These are phyloP conservation scores for Aspergillus neotritici DNA, from an alignment of 2,329 filamentous ascomycete genomes.

Conservation along the genomic window DNA sequence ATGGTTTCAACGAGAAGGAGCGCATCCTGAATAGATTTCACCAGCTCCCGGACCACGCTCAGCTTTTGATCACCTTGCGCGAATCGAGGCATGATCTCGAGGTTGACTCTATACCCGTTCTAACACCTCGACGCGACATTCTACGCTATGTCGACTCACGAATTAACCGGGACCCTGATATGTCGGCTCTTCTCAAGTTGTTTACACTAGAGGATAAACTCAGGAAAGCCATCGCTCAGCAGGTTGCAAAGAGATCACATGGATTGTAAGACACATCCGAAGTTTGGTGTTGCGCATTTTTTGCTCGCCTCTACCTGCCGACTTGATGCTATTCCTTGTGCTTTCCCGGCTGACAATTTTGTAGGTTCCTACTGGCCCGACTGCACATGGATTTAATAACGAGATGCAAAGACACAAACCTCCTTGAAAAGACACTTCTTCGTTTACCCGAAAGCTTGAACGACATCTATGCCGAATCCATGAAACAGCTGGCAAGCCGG, in stretches of 20 bases:
- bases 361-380: constrained; percentile 26
- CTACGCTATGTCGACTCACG: constrained; percentile 14
- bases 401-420: constrained; percentile 14
- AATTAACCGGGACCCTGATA: constrained; percentile 14
- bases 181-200: constrained; percentile 3
- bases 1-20: constrained; percentile 25
- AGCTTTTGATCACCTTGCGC: constrained; percentile 26
- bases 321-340: too few relatives aligned
- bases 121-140: constrained; percentile 15
- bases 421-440: constrained; percentile 19
- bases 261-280: constrained; percentile 4
- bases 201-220: constrained; percentile 7
- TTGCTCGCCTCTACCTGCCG: too few relatives aligned
- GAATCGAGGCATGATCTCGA: constrained; percentile 13
- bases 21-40: constrained; percentile 25
- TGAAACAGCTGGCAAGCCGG: constrained; percentile 24
- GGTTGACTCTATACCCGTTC: constrained; percentile 12
- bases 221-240: constrained; percentile 11
- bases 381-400: constrained; percentile 26
- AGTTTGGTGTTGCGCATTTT: constrained; percentile 15
- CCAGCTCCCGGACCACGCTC: constrained; percentile 27
- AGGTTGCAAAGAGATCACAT: constrained; percentile 20
- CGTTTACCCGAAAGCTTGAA: constrained; percentile 24
- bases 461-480: constrained; percentile 27
- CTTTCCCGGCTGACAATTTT: too few relatives aligned